These are phyloP conservation scores for Boletus rubroflammeus DNA, from an alignment of 768 basidiomycete genomes.

Conservation along the genomic window DNA sequence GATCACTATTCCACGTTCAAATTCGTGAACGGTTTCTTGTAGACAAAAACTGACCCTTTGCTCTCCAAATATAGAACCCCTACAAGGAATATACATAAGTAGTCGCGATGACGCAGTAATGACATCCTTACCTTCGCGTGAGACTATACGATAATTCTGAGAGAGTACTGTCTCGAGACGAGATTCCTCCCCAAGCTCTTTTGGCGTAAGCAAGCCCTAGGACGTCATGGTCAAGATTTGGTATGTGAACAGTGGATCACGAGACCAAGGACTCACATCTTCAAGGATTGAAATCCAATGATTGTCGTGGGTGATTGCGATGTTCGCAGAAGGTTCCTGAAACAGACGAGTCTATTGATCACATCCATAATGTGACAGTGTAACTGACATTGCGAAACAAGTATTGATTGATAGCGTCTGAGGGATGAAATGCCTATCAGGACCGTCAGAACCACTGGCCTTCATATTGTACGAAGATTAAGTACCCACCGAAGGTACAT, in stretches of 20 bases:
- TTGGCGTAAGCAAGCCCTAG: neutral
- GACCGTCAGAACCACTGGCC: neutral
- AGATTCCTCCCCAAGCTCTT: neutral
- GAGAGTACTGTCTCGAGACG: neutral
- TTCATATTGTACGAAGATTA: too few relatives aligned
- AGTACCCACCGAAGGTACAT: neutral
- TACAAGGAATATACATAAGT: neutral
- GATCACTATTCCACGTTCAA: neutral
- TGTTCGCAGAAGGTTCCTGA: conserved; percentile 3
- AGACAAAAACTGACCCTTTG: neutral
- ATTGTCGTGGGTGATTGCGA: conserved; percentile 6
- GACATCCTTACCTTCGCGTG: neutral
- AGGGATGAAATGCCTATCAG: conserved; percentile 1
- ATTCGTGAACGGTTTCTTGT: neutral
- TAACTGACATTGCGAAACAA: neutral
- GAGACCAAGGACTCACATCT: neutral
- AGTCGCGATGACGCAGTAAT: neutral
- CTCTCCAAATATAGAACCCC: conserved; percentile 2
- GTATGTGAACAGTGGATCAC: neutral
- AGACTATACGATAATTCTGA: conserved; percentile 1
- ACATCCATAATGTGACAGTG: neutral
- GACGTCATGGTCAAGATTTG: neutral
- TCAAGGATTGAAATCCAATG: conserved; percentile 9
- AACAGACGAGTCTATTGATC: neutral
- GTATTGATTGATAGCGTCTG: conserved; percentile 3